Conservation (phyloP, 495 filamentous ascomycete genomes). For the Sabuloglossum arenarium region DNA sequence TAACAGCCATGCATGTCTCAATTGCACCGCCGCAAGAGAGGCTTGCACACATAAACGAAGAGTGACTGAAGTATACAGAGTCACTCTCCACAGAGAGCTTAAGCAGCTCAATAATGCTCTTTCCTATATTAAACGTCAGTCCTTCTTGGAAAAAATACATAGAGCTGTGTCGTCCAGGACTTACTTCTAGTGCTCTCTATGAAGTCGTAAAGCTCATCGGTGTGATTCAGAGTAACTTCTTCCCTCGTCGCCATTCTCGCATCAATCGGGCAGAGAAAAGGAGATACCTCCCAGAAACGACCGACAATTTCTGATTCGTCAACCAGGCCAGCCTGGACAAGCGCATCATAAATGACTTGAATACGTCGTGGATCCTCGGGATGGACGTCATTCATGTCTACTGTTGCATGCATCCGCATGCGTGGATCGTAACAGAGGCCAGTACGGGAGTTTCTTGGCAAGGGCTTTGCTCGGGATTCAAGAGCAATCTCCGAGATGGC, state of each 20-base stretch:
- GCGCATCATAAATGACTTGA: constrained; percentile 66
- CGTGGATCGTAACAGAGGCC: constrained; percentile 77
- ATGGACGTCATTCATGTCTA: constrained; percentile 53
- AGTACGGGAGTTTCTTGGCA: constrained; percentile 22
- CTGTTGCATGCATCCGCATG: constrained; percentile 82
- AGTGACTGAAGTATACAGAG: constrained; percentile 74
- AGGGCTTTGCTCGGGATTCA: background rate
- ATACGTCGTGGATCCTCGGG: constrained; percentile 89
- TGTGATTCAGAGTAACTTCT: constrained; percentile 65
- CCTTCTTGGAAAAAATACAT: background rate
- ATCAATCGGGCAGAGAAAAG: constrained; percentile 43
- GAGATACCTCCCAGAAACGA: constrained; percentile 21
- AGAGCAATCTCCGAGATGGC: background rate
- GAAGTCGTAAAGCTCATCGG: constrained; percentile 52
- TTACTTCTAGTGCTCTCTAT: constrained; percentile 37
- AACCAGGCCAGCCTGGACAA: constrained; percentile 60
- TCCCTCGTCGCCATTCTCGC: constrained; percentile 51
- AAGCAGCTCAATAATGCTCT: constrained; percentile 39
- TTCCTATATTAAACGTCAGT: constrained; percentile 15
- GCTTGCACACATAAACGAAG: constrained; percentile 59
- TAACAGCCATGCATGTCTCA: constrained; percentile 76
- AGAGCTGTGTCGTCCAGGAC: background rate
- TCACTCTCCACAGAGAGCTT: constrained; percentile 42
- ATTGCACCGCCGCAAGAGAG: constrained; percentile 89
- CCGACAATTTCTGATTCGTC: constrained; percentile 28